phyloP scores from a whole-genome alignment of 202 grass and related monocot species.

The Carex sylvatica region DNA sequence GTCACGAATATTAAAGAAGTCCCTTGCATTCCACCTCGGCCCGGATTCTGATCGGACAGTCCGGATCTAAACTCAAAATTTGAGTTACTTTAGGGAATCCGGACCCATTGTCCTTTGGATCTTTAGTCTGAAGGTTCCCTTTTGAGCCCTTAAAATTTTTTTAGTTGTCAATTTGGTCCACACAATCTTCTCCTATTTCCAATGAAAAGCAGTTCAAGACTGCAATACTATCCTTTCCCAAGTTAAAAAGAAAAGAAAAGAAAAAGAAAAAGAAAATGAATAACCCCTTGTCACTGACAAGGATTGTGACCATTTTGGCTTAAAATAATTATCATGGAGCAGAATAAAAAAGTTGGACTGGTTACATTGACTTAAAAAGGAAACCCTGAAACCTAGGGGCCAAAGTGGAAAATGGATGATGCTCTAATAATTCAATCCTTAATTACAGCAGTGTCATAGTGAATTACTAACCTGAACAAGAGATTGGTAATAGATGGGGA shows the following conservation, averaged over 20 bases:
- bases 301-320: background rate
- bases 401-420: background rate
- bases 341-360: background rate
- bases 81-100: no score
- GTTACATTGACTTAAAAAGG: slow-evolving; percentile 1
- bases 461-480: slow-evolving; percentile 60
- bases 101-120: background rate
- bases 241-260: background rate
- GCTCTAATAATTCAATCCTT: background rate
- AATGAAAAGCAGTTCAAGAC: background rate
- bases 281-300: background rate
- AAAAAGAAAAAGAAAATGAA: background rate
- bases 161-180: background rate
- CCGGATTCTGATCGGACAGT: no score
- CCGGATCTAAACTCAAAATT: no score
- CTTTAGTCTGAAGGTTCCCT: background rate
- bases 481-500: slow-evolving; percentile 71
- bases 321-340: background rate
- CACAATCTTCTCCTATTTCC: background rate
- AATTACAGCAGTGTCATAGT: background rate
- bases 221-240: background rate
- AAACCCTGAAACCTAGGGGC: background rate
- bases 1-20: no score
- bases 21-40: no score
- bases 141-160: background rate